phyloP scores from a whole-genome alignment of 257 asterid genomes.

The Penstemon barbatus region DNA sequence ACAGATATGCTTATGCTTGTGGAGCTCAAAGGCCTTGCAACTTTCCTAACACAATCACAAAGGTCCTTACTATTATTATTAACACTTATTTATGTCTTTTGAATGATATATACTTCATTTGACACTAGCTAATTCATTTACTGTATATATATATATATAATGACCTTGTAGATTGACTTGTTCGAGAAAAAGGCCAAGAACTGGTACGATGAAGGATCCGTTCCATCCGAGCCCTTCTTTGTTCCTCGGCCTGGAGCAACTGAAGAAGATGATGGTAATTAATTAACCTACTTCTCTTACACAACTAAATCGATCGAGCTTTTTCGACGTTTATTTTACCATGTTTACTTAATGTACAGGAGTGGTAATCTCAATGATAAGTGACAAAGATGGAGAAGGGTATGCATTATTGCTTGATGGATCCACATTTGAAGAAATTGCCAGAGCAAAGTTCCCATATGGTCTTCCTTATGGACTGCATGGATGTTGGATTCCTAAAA shows the following conservation, averaged over 20 bases:
- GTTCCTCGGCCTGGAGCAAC: slow-evolving; percentile 88
- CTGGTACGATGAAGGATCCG: slow-evolving; percentile 78
- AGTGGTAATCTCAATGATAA: slow-evolving; percentile 77
- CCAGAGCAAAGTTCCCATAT: slow-evolving; percentile 89
- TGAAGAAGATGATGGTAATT: slow-evolving; percentile 85
- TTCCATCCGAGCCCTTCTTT: slow-evolving; percentile 91
- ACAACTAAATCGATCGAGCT: too few species aligned
- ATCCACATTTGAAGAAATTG: slow-evolving; percentile 82
- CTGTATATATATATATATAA: too few species aligned
- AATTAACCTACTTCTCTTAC: neutral
- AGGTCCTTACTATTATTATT: slow-evolving; percentile 39
- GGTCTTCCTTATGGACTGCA: slow-evolving; percentile 97
- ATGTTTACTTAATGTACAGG: slow-evolving; percentile 44
- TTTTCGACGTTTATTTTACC: too few species aligned
- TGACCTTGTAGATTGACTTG: slow-evolving; percentile 42
- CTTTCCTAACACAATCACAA: slow-evolving; percentile 93
- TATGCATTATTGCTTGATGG: slow-evolving; percentile 84
- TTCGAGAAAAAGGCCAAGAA: slow-evolving; percentile 77
- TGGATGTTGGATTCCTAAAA: slow-evolving; percentile 93
- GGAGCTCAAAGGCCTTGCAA: slow-evolving; percentile 95
- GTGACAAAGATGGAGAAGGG: slow-evolving; percentile 84
- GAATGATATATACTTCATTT: too few species aligned
- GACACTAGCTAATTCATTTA: too few species aligned
- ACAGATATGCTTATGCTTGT: slow-evolving; percentile 91
- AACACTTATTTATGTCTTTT: too few species aligned